Percentiles rank a stretch among this genome's conserved stretches.
These are phyloP conservation scores for Aegilops sharonensis DNA, from an alignment of 176 grass and related monocot species.

Conservation along the genomic window DNA sequence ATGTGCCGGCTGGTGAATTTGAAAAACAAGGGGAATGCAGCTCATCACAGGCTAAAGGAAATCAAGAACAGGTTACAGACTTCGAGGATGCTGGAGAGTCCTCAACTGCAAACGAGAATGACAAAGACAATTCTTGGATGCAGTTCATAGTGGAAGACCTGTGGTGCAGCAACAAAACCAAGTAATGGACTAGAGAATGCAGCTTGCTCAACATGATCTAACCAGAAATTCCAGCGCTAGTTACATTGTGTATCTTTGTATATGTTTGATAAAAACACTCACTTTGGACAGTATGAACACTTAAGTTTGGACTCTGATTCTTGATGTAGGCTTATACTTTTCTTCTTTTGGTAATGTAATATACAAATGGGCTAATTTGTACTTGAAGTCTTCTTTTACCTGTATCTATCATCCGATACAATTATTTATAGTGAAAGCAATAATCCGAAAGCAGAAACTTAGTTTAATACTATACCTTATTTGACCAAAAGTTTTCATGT, in stretches of 20 bases:
- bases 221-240: slow-evolving; percentile 28
- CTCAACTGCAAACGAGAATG: slow-evolving; percentile 59
- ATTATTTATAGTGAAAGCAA: slow-evolving; percentile 1
- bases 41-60: slow-evolving; percentile 53
- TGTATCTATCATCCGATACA: slow-evolving; percentile 34
- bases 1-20: slow-evolving; percentile 50
- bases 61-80: slow-evolving; percentile 36
- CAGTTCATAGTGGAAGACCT: slow-evolving; percentile 91
- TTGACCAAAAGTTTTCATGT: not conserved
- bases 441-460: not conserved
- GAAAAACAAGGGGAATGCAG: slow-evolving; percentile 66
- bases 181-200: slow-evolving; percentile 30
- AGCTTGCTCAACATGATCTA: slow-evolving; percentile 35
- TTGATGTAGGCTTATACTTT: slow-evolving; percentile 35
- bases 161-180: slow-evolving; percentile 62
- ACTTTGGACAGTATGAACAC: slow-evolving; percentile 32
- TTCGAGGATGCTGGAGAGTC: slow-evolving; percentile 48
- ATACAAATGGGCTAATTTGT: slow-evolving; percentile 25
- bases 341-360: slow-evolving; percentile 22
- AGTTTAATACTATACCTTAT: not conserved
- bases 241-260: slow-evolving; percentile 34
- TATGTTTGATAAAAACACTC: slow-evolving; percentile 36
- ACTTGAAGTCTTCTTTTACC: not conserved
- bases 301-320: slow-evolving; percentile 38
- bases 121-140: slow-evolving; percentile 97